These are phyloP conservation scores for Saposhnikovia divaricata DNA, from an alignment of 129 eudicot genomes.

Conservation along the genomic window DNA sequence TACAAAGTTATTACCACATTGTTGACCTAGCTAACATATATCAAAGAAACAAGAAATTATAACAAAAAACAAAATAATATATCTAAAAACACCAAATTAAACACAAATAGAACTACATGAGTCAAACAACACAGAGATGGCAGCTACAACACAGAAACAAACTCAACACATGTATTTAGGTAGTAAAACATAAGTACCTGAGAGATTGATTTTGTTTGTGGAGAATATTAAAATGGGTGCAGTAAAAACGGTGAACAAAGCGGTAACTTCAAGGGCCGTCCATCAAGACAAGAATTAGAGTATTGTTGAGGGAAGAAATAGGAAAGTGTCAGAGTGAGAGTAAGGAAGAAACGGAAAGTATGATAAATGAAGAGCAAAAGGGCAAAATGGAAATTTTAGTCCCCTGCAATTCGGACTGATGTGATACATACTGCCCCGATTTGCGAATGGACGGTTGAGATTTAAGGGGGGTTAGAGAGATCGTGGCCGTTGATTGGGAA, in stretches of 20 bases:
- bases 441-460: background rate
- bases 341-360: background rate
- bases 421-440: conserved; percentile 9
- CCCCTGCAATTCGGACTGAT: conserved; percentile 1
- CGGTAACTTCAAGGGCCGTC: conserved; percentile 53
- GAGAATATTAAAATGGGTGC: conserved; percentile 16
- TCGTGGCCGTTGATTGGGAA: background rate
- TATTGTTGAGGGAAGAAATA: conserved; percentile 11
- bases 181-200: no score
- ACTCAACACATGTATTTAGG: no score
- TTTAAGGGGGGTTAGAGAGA: background rate
- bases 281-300: conserved; percentile 17
- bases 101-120: background rate
- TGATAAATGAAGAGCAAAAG: conserved; percentile 16
- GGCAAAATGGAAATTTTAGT: conserved; percentile 21
- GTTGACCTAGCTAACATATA: background rate
- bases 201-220: no score
- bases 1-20: no score
- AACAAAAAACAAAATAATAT: background rate
- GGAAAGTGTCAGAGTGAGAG: conserved; percentile 33
- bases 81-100: background rate
- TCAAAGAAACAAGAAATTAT: background rate
- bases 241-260: conserved; percentile 25
- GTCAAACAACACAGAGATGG: conserved; percentile 10
- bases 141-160: background rate